Conservation (phyloP, 1,139 yeast species). For the Lizanozyma gosingica region DNA sequence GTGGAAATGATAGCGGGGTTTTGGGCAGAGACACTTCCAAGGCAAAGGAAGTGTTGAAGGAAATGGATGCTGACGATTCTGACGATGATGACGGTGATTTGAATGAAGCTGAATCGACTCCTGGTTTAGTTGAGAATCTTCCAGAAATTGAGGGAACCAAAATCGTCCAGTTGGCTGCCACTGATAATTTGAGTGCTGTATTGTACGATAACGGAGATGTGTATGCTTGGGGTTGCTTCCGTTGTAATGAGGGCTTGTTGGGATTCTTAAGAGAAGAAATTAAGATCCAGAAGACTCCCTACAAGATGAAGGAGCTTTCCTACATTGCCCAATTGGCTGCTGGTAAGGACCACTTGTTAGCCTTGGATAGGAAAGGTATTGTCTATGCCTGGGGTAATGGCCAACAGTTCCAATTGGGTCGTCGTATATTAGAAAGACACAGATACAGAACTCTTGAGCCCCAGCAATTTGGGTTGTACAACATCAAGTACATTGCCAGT, state of each 20-base stretch:
- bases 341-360: slow-evolving; percentile 88
- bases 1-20: slow-evolving; percentile 87
- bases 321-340: slow-evolving; percentile 80
- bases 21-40: slow-evolving; percentile 80
- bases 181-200: slow-evolving; percentile 84
- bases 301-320: slow-evolving; percentile 50
- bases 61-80: slow-evolving; percentile 51
- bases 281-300: slow-evolving; percentile 58
- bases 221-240: slow-evolving; percentile 97
- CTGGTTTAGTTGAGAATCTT: slow-evolving; percentile 61
- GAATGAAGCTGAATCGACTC: slow-evolving; percentile 84
- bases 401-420: slow-evolving; percentile 84
- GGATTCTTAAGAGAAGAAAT: slow-evolving; percentile 64
- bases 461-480: slow-evolving; percentile 68
- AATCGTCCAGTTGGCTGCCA: slow-evolving; percentile 81
- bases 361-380: slow-evolving; percentile 74
- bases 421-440: slow-evolving; percentile 71
- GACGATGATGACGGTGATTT: slow-evolving; percentile 77
- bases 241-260: slow-evolving; percentile 83
- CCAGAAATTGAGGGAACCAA: slow-evolving; percentile 39
- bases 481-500: slow-evolving; percentile 72
- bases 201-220: slow-evolving; percentile 77
- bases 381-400: slow-evolving; percentile 98
- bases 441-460: slow-evolving; percentile 64
- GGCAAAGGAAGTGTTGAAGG: slow-evolving; percentile 53